phyloP scores from a whole-genome alignment of 352 stramenopile genomes.

The Globisporangium mamillatum region DNA sequence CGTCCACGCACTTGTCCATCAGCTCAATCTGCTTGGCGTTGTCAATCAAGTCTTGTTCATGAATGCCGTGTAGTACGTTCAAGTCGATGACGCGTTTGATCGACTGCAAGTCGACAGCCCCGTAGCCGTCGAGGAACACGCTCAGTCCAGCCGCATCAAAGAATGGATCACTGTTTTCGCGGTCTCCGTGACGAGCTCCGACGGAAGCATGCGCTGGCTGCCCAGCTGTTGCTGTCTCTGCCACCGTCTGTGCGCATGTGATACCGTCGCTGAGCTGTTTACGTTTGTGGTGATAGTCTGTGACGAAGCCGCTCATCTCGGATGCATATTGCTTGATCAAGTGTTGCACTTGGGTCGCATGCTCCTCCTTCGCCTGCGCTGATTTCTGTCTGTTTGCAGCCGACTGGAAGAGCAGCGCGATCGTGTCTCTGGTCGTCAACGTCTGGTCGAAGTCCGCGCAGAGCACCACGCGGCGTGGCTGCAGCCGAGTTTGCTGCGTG shows the following conservation, averaged over 20 bases:
- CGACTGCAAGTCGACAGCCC: conserved; percentile 42
- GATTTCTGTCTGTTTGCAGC: conserved; percentile 7
- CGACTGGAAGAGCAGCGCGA: conserved; percentile 47
- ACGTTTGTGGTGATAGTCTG: background rate
- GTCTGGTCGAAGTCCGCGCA: conserved; percentile 79
- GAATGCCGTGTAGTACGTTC: conserved; percentile 36
- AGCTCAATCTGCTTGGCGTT: conserved; percentile 23
- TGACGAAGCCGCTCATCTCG: conserved; percentile 23
- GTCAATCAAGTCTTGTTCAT: conserved; percentile 11
- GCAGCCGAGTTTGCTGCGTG: background rate
- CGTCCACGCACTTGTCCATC: conserved; percentile 28
- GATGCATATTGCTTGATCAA: conserved; percentile 36
- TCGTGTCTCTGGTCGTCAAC: conserved; percentile 58
- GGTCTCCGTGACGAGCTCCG: background rate
- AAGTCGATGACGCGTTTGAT: conserved; percentile 39
- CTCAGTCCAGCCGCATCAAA: conserved; percentile 39
- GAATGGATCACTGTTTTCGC: background rate
- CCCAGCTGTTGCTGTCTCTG: too few relatives aligned
- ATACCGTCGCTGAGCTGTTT: background rate
- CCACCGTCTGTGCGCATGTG: background rate
- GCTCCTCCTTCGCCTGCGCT: background rate
- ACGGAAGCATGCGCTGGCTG: background rate
- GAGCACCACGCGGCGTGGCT: conserved; percentile 28
- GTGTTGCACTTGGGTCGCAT: conserved; percentile 22
- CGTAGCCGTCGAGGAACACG: conserved; percentile 44